Base-by-base conservation (phyloP, 2,329 filamentous ascomycete genomes). In the Aquanectria penicillioides region DNA sequence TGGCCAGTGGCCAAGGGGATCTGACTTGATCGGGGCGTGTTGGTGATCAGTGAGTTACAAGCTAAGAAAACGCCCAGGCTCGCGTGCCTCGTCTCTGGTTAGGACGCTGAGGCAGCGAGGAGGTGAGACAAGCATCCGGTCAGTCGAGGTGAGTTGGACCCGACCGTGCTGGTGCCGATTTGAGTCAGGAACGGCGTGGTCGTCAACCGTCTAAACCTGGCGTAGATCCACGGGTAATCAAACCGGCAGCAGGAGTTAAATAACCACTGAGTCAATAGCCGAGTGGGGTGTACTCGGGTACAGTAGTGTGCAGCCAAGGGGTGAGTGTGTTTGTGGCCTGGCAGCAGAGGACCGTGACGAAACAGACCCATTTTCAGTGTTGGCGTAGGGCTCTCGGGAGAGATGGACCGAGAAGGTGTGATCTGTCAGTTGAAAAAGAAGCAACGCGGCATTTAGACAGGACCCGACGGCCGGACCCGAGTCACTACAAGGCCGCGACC, bases 161-260 rank as follows among this genome's bases (percentile, higher is more conserved):
- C 20, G 50, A 13, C 20, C 18, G 9, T 34, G 20, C 44, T 26
- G 37, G 25, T 29, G 20, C 13, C 22, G 31, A 17, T 46, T 63
- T 34, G 22, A 29, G 25, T 33, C 33, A 44, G 41, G 49, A 46
- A 53, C 41, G 31, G 31, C 25, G 40, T 34, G 33, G 23, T 26
- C 28, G 29, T 34, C 29, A 46, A 31, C 15, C 23, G 38, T n/a
- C 44, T 18, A 50, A 36, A 48, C 53, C 44, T 22, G 44, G 53
- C 44, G 53, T 34, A 49, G 53, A 57, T 57, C 53, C 53, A 57
- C 53, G 53, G 53, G 53, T 41, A 57, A 57, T 50, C 53, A 57
- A 57, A 57, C 28, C 10, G 40, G 15, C 37, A 22, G 10, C 34
- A 48, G 53, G 34, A 22, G 44, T 43, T 33, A 36, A 56, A 33